Evolutionary conservation across 1,284 basidiomycete species (phyloP), one percentile per base, ranked within the genome.

Genomic region (Microbotryum scabiosae): DNA sequence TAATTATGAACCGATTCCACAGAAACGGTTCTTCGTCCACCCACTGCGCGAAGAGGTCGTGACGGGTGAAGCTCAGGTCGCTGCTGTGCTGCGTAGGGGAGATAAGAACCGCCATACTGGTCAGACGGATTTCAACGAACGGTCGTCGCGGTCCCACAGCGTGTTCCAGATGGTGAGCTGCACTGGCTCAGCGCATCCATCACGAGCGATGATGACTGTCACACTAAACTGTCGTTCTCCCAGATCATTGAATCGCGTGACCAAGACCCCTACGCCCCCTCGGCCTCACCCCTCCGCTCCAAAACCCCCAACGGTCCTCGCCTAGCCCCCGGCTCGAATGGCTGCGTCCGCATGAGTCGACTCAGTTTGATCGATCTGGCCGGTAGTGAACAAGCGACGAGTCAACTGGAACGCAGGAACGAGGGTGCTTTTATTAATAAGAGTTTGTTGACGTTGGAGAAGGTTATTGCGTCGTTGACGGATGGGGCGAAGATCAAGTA

Each of bases 351-450:
- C 6, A 70, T 67, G 55, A 65, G 65, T 46, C 52, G 60, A 0
- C 71, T 90, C 81, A 88, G 84, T 74, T 80, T 96, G 51, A 93
- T 96, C 65, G 93, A 98, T 79, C 79, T 98, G n/a, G 94, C 94
- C 51, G 94, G 94, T 1, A 94, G 90, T 1, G 94, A 98, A 74
- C 91, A 88, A 74, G 91, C 92, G 3, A 94, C 92, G 2, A 88
- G 87, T 9, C 90, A 93, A 76, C 92, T 90, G 74, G 90, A 94
- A 62, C 79, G 92, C 56, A 90, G 91, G 26, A 81, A 86, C 57
- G 92, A 97, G 75, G 92, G 92, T 28, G 89, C 87, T 72, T 93
- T 91, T 72, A 97, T 96, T 76, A 94, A 94, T 70, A 90, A 87
- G 12, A 87, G 89, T 76, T 78, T 96, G 61, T 80, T 96, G 21